phyloP scores from a whole-genome alignment of 2,329 filamentous ascomycete species.

The Pseudocercospora crystallina region DNA sequence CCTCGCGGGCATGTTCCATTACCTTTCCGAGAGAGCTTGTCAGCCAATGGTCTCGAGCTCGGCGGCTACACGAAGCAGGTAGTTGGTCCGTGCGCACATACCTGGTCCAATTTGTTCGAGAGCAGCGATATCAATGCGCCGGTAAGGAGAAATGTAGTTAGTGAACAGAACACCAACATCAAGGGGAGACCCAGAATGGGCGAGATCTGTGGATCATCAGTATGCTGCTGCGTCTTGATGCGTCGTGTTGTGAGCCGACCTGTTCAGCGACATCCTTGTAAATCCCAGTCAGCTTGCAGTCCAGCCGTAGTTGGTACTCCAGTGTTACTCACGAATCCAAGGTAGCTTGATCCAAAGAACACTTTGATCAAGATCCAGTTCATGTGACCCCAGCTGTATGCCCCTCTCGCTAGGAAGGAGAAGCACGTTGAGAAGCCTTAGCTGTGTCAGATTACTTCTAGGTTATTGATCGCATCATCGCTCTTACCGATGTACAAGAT shows the following conservation, averaged over 20 bases:
- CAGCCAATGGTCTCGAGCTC: slow-evolving; percentile 34
- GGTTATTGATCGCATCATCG: background rate
- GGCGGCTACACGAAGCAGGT: slow-evolving; percentile 24
- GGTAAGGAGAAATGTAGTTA: slow-evolving; percentile 77
- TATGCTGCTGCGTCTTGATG: slow-evolving; percentile 11
- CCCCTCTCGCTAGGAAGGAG: slow-evolving; percentile 70
- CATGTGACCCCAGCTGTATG: slow-evolving; percentile 66
- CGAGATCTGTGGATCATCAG: slow-evolving; percentile 37
- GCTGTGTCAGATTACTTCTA: slow-evolving; percentile 1
- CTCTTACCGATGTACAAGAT: slow-evolving; percentile 71
- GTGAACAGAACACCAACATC: slow-evolving; percentile 69
- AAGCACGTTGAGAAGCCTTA: slow-evolving; percentile 83
- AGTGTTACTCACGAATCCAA: slow-evolving; percentile 66
- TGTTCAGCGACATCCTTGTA: slow-evolving; percentile 48
- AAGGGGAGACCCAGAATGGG: slow-evolving; percentile 53
- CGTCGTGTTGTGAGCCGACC: slow-evolving; percentile 33
- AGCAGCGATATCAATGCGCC: slow-evolving; percentile 54
- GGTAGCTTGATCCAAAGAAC: slow-evolving; percentile 73
- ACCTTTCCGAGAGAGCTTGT: slow-evolving; percentile 44
- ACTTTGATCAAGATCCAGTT: slow-evolving; percentile 62
- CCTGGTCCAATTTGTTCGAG: slow-evolving; percentile 26
- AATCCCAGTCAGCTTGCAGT: slow-evolving; percentile 11
- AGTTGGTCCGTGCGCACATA: slow-evolving; percentile 16
- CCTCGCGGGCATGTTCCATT: slow-evolving; percentile 64
- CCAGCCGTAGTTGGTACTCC: background rate